Base-by-base conservation (phyloP, 2,329 filamentous ascomycete species). In the Pyricularia sp. region DNA sequence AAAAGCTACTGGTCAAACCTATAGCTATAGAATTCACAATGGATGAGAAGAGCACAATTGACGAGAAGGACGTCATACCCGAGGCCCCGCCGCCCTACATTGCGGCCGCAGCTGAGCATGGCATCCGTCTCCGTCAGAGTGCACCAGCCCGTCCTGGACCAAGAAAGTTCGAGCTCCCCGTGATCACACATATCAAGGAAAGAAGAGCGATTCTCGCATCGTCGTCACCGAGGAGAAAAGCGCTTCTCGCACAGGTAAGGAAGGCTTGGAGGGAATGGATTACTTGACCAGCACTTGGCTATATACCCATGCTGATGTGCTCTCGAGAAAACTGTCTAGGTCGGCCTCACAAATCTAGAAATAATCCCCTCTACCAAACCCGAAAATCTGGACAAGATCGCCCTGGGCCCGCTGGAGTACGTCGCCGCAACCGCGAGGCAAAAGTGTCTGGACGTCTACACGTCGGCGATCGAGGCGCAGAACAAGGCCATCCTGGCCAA, bases 141-240 rank as follows among this genome's bases (percentile, higher is more conserved):
- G 73, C 75, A 64, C 76, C 78, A n/a, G 69, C 76, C 63, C 77
- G 76, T 64, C 79, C 79, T 65, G 80, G 80, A 16, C 85, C 86
- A 8, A 80, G 84, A 59, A 89, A 90, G 1, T 84, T 97, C 67
- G 83, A 91, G 67, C 82, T 97, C 22, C 93, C 93, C 19, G 87
- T 92, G 65, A 79, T 99, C 66, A 84, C 84, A 70, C 81, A 88
- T 71, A 84, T 99, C 68, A 87, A 89, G 72, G 84, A 84, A 65
- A 91, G 90, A 75, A 84, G 93, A 68, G 86, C 96, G 6, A 90
- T 99, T 69, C 87, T 99, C 31, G 94, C 94, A 64, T 97, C 93
- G 2, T 86, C 89, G 24, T 97, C 93, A 1, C 94, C 94, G 0
- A 84, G 94, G 60, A 84, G 94, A 64, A 89, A 88, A 75, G 88